Evolutionary conservation across 306 rosid species (phyloP), one percentile per base, ranked within the genome.

Genomic region (Calophaca sinica): DNA sequence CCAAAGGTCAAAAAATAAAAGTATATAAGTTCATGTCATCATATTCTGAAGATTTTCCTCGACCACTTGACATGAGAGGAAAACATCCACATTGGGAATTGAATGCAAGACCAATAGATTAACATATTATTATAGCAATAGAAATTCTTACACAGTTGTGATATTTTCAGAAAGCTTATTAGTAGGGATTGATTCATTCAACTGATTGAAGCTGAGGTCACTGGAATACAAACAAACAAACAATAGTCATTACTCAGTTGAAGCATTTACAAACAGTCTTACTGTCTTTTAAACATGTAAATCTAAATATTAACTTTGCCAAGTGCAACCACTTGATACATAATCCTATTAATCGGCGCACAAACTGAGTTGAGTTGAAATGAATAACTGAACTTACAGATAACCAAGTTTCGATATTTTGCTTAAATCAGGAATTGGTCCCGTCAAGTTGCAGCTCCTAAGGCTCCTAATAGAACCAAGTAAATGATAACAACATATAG

Each of bases 351-450:
- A 41, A 13, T 72, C 61, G 41, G 33, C 1, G 4, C 48, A 35
- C 48, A 7, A 42, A 1, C 6, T 42, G 6, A 53, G 53, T 32
- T 55, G 6, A 74, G 55, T 48, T 41, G 49, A 74, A 46, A 63
- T 65, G 64, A 44, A 44, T 69, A 78, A 78, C 49, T 68, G 38
- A 52, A 85, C 93, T 84, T 88, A 91, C 97, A 91, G 20, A 82
- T 83, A 91, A 39, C 75, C 68, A 68, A 91, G 91, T 8, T 57
- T 5, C 14, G 83, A 81, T 78, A 91, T 86, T 72, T 7, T 79
- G 81, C 97, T 89, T 38, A 94, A 80, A 89, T 94, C 87, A 44
- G 99, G 99, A 80, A 94, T 72, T 9, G 80, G 85, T 65, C 99
- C 99, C 74, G 75, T 85, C 83, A 94, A 89, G 74, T 10, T 79